Evolutionary conservation across 2,329 filamentous ascomycete genomes (phyloP).

Genomic region (Fulvia fulva): DNA sequence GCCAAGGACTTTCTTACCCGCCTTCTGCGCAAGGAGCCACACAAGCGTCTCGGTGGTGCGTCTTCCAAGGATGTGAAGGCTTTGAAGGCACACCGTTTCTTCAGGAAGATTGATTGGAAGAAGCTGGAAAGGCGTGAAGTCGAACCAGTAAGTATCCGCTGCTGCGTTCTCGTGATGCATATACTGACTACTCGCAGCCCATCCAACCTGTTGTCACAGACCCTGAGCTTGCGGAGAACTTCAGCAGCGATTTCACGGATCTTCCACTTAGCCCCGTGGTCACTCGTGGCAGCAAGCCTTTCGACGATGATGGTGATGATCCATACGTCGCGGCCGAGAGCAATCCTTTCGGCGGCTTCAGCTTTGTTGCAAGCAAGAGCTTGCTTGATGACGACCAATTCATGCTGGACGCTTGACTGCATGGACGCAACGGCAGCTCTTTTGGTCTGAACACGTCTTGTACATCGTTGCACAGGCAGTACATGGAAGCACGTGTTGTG

Average conservation of each 20-base stretch:
- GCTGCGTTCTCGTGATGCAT: neutral
- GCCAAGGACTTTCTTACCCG: constrained; percentile 91
- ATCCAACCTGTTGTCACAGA: constrained; percentile 94
- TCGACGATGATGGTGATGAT: constrained; percentile 22
- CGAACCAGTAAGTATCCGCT: constrained; percentile 50
- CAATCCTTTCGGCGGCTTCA: constrained; percentile 53
- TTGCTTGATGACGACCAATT: constrained; percentile 41
- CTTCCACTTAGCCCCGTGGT: constrained; percentile 73
- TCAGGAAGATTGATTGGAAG: constrained; percentile 94
- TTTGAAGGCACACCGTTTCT: constrained; percentile 93
- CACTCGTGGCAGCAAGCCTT: constrained; percentile 23
- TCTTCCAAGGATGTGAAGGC: constrained; percentile 83
- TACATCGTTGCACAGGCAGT: neutral
- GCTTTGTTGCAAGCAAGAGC: constrained; percentile 51
- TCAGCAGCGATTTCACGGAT: constrained; percentile 85
- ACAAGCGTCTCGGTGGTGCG: constrained; percentile 79
- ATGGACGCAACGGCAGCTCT: constrained; percentile 10
- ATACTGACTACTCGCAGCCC: constrained; percentile 43
- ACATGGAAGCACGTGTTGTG: neutral
- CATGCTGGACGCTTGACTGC: constrained; percentile 33
- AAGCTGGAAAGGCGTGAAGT: constrained; percentile 76
- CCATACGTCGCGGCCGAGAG: constrained; percentile 29
- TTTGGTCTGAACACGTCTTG: neutral
- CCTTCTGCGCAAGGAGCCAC: constrained; percentile 85
- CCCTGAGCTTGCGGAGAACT: constrained; percentile 94